Evolutionary conservation across 2,329 filamentous ascomycete species (phyloP), one percentile per base, ranked within the genome.

Genomic region (Rachicladosporium sp.): DNA sequence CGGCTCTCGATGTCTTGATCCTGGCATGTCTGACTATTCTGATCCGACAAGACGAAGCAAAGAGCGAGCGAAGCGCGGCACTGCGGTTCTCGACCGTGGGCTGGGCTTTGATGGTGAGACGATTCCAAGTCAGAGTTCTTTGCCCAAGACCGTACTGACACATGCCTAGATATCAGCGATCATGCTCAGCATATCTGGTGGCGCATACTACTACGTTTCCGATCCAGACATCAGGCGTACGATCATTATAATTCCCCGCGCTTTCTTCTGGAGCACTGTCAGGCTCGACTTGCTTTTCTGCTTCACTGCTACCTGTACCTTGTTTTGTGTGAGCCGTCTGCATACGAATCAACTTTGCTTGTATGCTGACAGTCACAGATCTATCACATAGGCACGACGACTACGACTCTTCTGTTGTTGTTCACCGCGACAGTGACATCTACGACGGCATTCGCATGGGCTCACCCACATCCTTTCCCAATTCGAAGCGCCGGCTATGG

Each of bases 1-100:
- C 61, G 1, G 23, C 61, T 6, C 43, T 71, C 12, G 69, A 74
- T 46, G 53, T 59, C 10, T 36, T 53, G 29, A 57, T 71, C 33
- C 42, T 66, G 10, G 53, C 65, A 27, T 56, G 50, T 21, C 31
- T 58, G 11, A 46, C 41, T 11, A 41, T 47, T 11, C 40, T 61
- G 6, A 29, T 49, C 7, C 37, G 43, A 27, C 32, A 41, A n/a
- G 43, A 46, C n/a, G 46, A 49, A n/a, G 45, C 37, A 8, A 39
- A 43, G 11, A 43, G 40, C 5, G 19, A 40, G n/a, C 35, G 46
- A 12, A 42, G 37, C 15, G 29, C 43, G 9, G 31, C 36, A 8
- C 42, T 45, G 31, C 45, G 47, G n/a, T 42, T 53, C 34, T 46
- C 45, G 15, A 42, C 47, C 15, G 39, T 53, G 23, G 56, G 49